phyloP scores from a whole-genome alignment of 805 yeast genomes.

The Yamadazyma scolyti region DNA sequence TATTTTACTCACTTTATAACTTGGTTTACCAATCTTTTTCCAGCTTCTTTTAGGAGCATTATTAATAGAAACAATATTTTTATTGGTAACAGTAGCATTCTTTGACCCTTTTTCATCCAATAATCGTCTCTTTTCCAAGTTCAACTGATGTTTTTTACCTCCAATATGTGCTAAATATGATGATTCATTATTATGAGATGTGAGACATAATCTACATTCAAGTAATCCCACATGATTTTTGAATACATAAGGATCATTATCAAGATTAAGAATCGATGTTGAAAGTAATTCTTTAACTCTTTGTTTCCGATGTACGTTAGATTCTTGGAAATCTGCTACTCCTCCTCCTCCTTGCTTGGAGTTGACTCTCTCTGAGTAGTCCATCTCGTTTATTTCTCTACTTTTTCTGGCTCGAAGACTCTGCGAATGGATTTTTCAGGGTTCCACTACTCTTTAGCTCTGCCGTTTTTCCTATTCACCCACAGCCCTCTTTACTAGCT shows the following conservation, averaged over 20 bases:
- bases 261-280: constrained; percentile 46
- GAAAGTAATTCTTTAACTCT: constrained; percentile 63
- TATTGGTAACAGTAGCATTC: constrained; percentile 12
- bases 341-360: constrained; percentile 92
- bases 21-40: constrained; percentile 70
- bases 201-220: constrained; percentile 82
- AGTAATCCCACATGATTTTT: constrained; percentile 78
- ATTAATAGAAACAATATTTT: constrained; percentile 28
- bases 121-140: constrained; percentile 55
- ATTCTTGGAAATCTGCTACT: constrained; percentile 68
- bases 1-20: constrained; percentile 63
- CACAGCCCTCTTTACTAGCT: no score
- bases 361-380: constrained; percentile 84
- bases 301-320: constrained; percentile 64
- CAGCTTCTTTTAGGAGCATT: constrained; percentile 45
- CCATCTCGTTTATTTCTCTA: constrained; percentile 69
- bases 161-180: constrained; percentile 81
- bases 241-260: constrained; percentile 78
- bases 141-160: constrained; percentile 78
- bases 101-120: constrained; percentile 30
- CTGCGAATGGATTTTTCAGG: no score
- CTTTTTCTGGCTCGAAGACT: no score
- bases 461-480: no score
- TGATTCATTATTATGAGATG: constrained; percentile 76
- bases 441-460: no score